Conservation (phyloP, 73 alveolate genomes). For the Paramecium tetraurelia region DNA sequence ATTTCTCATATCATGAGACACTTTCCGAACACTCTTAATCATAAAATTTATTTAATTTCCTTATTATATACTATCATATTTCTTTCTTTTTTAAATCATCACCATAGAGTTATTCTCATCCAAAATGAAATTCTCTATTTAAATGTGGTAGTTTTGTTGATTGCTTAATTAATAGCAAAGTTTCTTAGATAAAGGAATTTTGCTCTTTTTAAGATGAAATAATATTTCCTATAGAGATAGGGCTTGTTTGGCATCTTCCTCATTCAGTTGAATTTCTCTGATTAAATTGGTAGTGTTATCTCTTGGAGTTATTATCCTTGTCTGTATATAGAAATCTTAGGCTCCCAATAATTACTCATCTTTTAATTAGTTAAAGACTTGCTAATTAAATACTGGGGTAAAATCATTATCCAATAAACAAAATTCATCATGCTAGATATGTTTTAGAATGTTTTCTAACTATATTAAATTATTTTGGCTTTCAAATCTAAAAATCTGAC, state of each 20-base stretch:
- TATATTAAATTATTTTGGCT: background rate
- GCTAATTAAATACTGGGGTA: background rate
- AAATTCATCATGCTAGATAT: background rate
- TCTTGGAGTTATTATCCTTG: background rate
- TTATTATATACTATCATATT: background rate
- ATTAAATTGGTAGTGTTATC: background rate
- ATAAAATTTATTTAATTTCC: background rate
- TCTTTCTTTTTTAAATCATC: background rate
- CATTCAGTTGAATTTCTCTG: background rate
- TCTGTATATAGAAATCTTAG: background rate
- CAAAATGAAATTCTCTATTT: background rate
- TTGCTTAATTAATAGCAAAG: background rate
- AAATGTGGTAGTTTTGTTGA: background rate
- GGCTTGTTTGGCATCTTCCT: background rate
- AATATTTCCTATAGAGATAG: background rate
- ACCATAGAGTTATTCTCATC: background rate
- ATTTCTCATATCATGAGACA: slow-evolving; percentile 56
- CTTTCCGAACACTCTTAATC: background rate
- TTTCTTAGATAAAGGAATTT: background rate
- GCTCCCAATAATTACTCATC: background rate
- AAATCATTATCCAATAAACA: background rate
- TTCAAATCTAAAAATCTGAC: background rate
- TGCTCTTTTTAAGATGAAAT: background rate
- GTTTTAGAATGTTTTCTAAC: background rate
- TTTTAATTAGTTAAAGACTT: background rate